Conservation (phyloP, 768 basidiomycete genomes). For the Pleurotus djamor region DNA sequence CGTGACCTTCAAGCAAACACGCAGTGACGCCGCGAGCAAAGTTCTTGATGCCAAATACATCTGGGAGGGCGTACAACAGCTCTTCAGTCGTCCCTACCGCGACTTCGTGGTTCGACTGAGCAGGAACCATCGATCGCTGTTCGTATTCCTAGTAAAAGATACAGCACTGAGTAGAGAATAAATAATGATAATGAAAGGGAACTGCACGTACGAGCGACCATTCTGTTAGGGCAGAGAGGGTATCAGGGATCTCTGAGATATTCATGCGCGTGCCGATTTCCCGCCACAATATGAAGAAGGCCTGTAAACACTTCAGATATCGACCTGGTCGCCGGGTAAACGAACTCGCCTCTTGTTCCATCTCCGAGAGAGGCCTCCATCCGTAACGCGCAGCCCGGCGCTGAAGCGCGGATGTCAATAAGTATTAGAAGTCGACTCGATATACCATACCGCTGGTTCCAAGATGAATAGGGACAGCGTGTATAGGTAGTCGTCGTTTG, state of each 20-base stretch:
- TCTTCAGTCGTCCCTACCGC: slow-evolving; percentile 38
- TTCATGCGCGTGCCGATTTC: slow-evolving; percentile 46
- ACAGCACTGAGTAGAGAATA: not conserved
- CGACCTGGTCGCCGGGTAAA: not conserved
- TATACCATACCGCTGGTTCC: slow-evolving; percentile 28
- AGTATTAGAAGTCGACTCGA: no score
- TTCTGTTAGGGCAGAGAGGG: slow-evolving; percentile 27
- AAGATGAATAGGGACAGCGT: slow-evolving; percentile 27
- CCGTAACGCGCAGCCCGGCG: slow-evolving; percentile 36
- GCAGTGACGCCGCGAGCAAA: slow-evolving; percentile 29
- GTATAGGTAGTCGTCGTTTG: slow-evolving; percentile 28
- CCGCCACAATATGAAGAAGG: slow-evolving; percentile 38
- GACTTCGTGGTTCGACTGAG: slow-evolving; percentile 34
- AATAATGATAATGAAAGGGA: not conserved
- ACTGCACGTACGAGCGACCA: slow-evolving; percentile 34
- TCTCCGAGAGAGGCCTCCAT: slow-evolving; percentile 41
- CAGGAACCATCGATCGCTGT: slow-evolving; percentile 35
- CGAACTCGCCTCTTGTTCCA: slow-evolving; percentile 31
- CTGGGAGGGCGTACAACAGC: slow-evolving; percentile 34
- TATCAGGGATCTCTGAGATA: slow-evolving; percentile 43
- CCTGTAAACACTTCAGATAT: slow-evolving; percentile 17
- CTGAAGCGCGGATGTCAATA: slow-evolving; percentile 16
- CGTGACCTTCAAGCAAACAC: slow-evolving; percentile 38
- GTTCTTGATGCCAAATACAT: slow-evolving; percentile 31
- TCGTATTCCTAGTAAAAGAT: not conserved